Conservation (phyloP, 164 flowering plant genomes). For the Euptelea pleiosperma region DNA sequence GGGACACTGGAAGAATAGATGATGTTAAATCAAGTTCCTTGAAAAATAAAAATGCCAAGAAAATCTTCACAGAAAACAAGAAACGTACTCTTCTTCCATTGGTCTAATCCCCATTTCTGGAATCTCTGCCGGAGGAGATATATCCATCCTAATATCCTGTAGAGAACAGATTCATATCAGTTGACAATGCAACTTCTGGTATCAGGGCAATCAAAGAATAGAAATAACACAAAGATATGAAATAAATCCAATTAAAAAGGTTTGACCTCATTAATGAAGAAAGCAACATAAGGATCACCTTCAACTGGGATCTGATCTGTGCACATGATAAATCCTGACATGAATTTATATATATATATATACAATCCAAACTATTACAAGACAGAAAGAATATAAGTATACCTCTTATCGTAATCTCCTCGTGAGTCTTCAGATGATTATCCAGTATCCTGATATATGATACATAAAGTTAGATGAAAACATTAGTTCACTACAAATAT, state of each 20-base stretch:
- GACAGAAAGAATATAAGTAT: no score
- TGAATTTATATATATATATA: background rate
- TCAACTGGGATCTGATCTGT: constrained; percentile 58
- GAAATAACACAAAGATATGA: constrained; percentile 1
- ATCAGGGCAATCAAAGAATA: constrained; percentile 16
- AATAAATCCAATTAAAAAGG: background rate
- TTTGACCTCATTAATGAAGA: constrained; percentile 60
- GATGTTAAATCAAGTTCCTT: constrained; percentile 1
- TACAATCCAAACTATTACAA: no score
- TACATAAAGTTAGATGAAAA: background rate
- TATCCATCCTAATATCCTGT: constrained; percentile 40
- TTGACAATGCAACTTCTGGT: background rate
- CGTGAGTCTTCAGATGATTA: constrained; percentile 49
- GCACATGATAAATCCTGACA: background rate
- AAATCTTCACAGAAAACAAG: constrained; percentile 3
- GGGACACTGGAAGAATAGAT: constrained; percentile 20
- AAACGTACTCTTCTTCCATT: constrained; percentile 53
- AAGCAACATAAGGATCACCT: constrained; percentile 49
- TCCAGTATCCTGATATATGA: constrained; percentile 43
- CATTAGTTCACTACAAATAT: background rate
- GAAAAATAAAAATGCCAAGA: background rate
- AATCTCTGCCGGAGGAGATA: constrained; percentile 20
- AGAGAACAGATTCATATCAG: constrained; percentile 8
- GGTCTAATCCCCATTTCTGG: constrained; percentile 22
- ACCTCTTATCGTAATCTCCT: constrained; percentile 86